Evolutionary conservation across 352 stramenopile genomes (phyloP), one percentile per base, ranked within the genome.

Genomic region (Phytophthora macrochlamydospora): DNA sequence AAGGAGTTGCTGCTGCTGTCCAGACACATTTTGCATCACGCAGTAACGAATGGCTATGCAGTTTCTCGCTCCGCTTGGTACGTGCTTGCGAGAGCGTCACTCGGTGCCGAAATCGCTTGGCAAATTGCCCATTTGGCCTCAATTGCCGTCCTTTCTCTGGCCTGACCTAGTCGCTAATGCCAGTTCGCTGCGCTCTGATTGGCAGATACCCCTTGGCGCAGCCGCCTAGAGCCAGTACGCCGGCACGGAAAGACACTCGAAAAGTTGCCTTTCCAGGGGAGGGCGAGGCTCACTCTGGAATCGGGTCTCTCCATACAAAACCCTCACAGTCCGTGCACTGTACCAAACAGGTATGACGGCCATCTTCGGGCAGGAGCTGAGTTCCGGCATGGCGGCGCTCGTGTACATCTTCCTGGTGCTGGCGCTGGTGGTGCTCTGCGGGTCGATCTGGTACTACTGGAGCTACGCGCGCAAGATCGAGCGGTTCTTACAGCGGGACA

Each of bases 381-480:
- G 67, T 40, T 60, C 81, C 43, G 87, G 81, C 9, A 84, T 91
- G 59, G 77, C 87, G 38, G 77, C 66, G 46, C 66, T 95, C 37
- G 87, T 95, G 52, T 95, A 95, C 64, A 64, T 88, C 30, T 90
- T 95, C 60, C 70, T 95, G 32, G 78, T 79, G 7, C 32, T 88
- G n/a, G 87, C 87, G 46, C 66, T 95, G 51, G 32, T 93, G 29
- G 71, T 95, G 7, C 65, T 95, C 14, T 69, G 85, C 40, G 83
- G 73, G 32, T 86, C 76, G 30, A 95, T 95, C 65, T 92, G 78
- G 73, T 95, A 95, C 69, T 95, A 95, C 66, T 95, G 87, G 87
- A 95, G 83, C 70, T 95, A 95, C 63, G 83, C 87, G 56, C 78
- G 79, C 60, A 93, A 93, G 71, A 95, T 95, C 65, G 87, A 95